A percentile compares a stretch with the other conserved stretches of the same genome.
Evolutionary conservation across 2,329 filamentous ascomycete species (phyloP).

Genomic region (Diaporthe australafricana): DNA sequence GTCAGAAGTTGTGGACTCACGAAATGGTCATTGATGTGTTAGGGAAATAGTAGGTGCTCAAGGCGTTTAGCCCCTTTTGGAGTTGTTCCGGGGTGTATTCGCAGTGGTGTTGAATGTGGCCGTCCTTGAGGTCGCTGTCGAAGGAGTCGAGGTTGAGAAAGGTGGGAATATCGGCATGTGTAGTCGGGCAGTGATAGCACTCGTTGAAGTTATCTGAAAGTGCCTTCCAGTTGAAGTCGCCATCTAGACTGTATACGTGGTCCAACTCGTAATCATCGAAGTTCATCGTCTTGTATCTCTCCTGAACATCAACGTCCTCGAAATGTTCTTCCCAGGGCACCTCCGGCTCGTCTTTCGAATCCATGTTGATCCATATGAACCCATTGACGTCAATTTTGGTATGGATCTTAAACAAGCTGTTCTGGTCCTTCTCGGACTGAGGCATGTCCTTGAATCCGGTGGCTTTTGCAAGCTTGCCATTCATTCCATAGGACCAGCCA

Average conservation of each 20-base stretch:
- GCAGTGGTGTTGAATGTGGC: slow-evolving; percentile 32
- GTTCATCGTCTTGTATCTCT: slow-evolving; percentile 40
- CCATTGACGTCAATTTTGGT: slow-evolving; percentile 56
- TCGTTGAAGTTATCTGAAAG: slow-evolving; percentile 61
- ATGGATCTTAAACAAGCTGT: slow-evolving; percentile 60
- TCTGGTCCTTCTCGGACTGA: slow-evolving; percentile 52
- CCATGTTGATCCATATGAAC: slow-evolving; percentile 63
- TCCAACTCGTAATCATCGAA: slow-evolving; percentile 44
- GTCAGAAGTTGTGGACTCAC: slow-evolving; percentile 44
- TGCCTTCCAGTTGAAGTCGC: slow-evolving; percentile 54
- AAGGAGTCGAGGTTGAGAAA: slow-evolving; percentile 25
- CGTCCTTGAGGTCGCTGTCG: slow-evolving; percentile 21
- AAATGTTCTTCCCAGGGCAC: slow-evolving; percentile 58
- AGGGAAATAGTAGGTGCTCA: slow-evolving; percentile 54
- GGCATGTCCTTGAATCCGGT: slow-evolving; percentile 52
- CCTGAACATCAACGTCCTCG: slow-evolving; percentile 42
- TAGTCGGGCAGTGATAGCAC: slow-evolving; percentile 60
- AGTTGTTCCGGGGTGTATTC: slow-evolving; percentile 48
- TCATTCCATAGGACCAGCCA: slow-evolving; percentile 55
- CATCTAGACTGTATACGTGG: slow-evolving; percentile 47
- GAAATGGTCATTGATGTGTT: slow-evolving; percentile 52
- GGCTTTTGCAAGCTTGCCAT: slow-evolving; percentile 55
- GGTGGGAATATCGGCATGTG: slow-evolving; percentile 55
- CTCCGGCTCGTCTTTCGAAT: slow-evolving; percentile 49
- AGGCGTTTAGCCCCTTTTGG: slow-evolving; percentile 42